Base-by-base conservation (phyloP, 1,139 yeast species). In the Pneumocystis carinii region DNA sequence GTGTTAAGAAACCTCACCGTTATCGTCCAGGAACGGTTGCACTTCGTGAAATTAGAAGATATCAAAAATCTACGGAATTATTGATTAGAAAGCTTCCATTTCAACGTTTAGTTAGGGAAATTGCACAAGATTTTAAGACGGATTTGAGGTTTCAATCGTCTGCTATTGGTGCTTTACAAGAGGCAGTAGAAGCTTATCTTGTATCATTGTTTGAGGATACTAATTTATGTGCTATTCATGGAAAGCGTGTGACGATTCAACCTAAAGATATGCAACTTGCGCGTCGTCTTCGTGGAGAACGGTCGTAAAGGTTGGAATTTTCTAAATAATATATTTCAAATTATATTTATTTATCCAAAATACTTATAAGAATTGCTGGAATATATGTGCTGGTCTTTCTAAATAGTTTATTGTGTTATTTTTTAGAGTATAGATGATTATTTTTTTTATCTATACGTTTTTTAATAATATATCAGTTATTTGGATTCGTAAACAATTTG, bases 21-120 rank as follows among this genome's bases (percentile, higher is more conserved):
- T 90, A 90, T 83, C 90, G 90, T 92, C 97, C 97, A 78, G 97
- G 97, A 90, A 90, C 97, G 76, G 97, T 90, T 75, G 97, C 97
- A 74, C 87, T 90, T 77, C 90, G 97, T 87, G 97, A 90, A 83
- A 90, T 90, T 76, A 89, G 97, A 86, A 89, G 97, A 83, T 90
- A 90, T 85, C 97, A 90, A 83, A 90, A 90, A 81, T 87, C 96
- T 69, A 90, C 97, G 6, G 97, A 90, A 80, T 83, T 90, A 67
- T 84, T 90, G 78, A 90, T 90, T 80, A 89, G 97, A 85, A 90
- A 90, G 82, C 84, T 90, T 74, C 97, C 97, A 69, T 90, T 90
- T 95, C 97, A 90, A 83, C 87, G 97, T 84, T 85, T 90, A 76
- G 97, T 90, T 68, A 86, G 97, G 81, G 97, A 90, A 81, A 88